Conservation (phyloP, 1,284 basidiomycete genomes). For the Austroboletus novae-zelandiae region DNA sequence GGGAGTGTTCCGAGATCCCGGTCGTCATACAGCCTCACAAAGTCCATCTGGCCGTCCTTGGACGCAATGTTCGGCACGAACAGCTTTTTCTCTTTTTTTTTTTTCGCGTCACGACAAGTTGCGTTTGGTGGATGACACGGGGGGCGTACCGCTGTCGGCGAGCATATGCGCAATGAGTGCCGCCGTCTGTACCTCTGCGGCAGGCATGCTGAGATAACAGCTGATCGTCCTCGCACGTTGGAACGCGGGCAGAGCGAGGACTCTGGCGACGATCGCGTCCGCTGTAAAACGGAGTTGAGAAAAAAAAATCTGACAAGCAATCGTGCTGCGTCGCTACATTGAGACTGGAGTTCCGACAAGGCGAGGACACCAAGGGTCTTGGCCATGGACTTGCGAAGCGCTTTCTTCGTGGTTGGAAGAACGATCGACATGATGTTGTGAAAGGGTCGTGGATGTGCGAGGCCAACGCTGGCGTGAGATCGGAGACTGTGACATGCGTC, state of each 20-base stretch:
- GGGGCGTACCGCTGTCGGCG: conserved; percentile 21
- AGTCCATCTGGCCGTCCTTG: conserved; percentile 56
- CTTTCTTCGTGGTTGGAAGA: conserved; percentile 44
- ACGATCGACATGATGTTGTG: conserved; percentile 32
- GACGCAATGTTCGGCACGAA: conserved; percentile 67
- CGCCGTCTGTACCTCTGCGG: conserved; percentile 63
- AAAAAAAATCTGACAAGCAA: neutral
- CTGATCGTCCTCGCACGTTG: conserved; percentile 49
- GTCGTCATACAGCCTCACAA: conserved; percentile 56
- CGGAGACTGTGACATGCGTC: neutral
- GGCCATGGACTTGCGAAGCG: conserved; percentile 49
- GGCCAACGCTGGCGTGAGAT: too few species aligned
- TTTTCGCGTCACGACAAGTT: neutral
- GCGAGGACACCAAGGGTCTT: conserved; percentile 44
- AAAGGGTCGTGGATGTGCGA: too few species aligned
- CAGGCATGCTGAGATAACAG: conserved; percentile 79
- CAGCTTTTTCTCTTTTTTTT: conserved; percentile 66
- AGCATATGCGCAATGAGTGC: conserved; percentile 34
- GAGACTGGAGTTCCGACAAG: conserved; percentile 47
- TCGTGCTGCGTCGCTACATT: conserved; percentile 44
- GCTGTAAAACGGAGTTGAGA: conserved; percentile 38
- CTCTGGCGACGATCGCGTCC: conserved; percentile 44
- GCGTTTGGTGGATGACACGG: neutral
- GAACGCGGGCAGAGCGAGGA: conserved; percentile 53
- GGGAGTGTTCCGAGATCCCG: conserved; percentile 59